Evolutionary conservation across 805 yeast species (phyloP), one percentile per base, ranked within the genome.

Genomic region (Candida sonorensis): DNA sequence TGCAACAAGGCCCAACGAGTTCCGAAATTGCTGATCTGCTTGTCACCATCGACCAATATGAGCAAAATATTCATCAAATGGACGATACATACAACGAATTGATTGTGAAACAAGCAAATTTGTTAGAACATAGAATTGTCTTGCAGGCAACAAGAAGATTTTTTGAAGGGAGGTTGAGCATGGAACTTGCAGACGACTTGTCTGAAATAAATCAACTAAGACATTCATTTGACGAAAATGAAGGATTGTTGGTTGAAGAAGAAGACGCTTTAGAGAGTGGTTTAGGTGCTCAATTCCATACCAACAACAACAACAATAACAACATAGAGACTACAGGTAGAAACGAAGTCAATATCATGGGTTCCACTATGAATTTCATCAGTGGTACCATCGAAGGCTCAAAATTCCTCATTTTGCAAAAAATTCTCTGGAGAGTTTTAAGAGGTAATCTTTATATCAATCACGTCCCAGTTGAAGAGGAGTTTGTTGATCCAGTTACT

Each of bases 361-460:
- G 62, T 8, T 47, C 64, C 6, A 45, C 62, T 1, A 60, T 60
- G 65, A 58, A 50, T 31, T 75, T 79, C 40, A 74, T 83, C 26
- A 72, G 87, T 16, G 98, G 97, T 27, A 85, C 92, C 4, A 78
- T 92, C 23, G 73, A 73, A 33, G 69, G 88, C 41, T 72, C 67
- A 10, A 81, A 80, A 51, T 73, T 84, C 22, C 71, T 72, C 16
- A 67, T 81, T 1, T 63, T 92, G 38, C 92, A 87, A 53, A 81
- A 77, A 46, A 86, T 92, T 29, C 61, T 87, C 31, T 92, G 96
- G 95, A 75, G 99, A 61, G 77, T 86, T 13, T 69, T 90, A 41
- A 77, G 98, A 55, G 98, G 98, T 49, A 92, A 92, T 56, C 64
- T 94, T 44, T 85, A 73, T 52, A 76, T 88, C 57, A 79, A 81